Evolutionary conservation across 768 basidiomycete species (phyloP).

Genomic region (Crepidotus variabilis): DNA sequence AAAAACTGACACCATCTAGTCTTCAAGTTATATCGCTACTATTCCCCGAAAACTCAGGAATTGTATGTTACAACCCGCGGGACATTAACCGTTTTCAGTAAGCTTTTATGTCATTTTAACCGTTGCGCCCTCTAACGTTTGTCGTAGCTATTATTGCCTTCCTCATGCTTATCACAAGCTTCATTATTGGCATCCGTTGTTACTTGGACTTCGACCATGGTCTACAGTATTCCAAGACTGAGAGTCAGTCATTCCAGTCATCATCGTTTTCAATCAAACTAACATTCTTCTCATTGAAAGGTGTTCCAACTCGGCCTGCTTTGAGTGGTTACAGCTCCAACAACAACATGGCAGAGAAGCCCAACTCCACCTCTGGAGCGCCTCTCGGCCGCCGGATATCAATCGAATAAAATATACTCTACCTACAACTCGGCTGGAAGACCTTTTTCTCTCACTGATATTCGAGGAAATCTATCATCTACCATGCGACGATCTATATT

Average conservation of each 20-base stretch:
- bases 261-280: conserved; percentile 17
- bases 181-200: conserved; percentile 73
- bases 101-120: conserved; percentile 7
- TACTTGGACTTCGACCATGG: conserved; percentile 82
- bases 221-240: conserved; percentile 66
- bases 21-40: conserved; percentile 85
- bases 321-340: conserved; percentile 37
- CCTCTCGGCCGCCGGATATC: conserved; percentile 65
- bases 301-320: conserved; percentile 43
- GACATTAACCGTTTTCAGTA: conserved; percentile 81
- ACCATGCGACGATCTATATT: too few relatives aligned
- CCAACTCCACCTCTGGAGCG: conserved; percentile 50
- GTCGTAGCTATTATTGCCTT: conserved; percentile 69
- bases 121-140: background rate
- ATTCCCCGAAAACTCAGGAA: conserved; percentile 48
- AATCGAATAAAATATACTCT: conserved; percentile 50
- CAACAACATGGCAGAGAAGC: conserved; percentile 43
- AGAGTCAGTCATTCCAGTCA: conserved; percentile 52
- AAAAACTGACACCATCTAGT: conserved; percentile 36
- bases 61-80: conserved; percentile 72
- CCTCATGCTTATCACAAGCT: conserved; percentile 68
- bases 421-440: background rate
- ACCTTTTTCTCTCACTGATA: too few relatives aligned
- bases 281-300: conserved; percentile 27
- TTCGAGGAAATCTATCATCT: too few relatives aligned